These are phyloP conservation scores for Boechera divaricarpa DNA, from an alignment of 345 rosid species.

Conservation along the genomic window DNA sequence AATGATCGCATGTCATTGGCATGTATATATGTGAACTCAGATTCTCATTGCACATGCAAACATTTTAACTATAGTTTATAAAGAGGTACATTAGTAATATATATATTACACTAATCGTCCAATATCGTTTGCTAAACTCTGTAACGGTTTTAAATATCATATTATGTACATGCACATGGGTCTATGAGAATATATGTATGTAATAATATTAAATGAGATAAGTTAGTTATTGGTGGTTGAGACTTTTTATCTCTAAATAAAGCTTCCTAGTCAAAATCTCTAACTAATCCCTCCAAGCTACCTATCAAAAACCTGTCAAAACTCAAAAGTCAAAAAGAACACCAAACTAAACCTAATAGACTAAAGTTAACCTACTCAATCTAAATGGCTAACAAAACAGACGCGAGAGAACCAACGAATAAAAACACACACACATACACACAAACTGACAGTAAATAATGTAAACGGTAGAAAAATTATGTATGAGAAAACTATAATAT, in stretches of 20 bases:
- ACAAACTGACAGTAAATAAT: not conserved
- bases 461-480: not conserved
- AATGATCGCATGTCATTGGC: not conserved
- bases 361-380: slow-evolving; percentile 22
- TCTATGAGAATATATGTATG: slow-evolving; percentile 8
- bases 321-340: slow-evolving; percentile 30
- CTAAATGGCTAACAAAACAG: slow-evolving; percentile 3
- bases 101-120: not conserved
- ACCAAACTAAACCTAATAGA: slow-evolving; percentile 36
- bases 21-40: not conserved
- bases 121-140: slow-evolving; percentile 28
- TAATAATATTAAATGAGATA: not conserved
- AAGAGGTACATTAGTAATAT: not conserved
- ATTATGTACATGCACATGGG: slow-evolving; percentile 28
- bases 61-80: not conserved
- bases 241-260: slow-evolving; percentile 24
- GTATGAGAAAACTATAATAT: not conserved
- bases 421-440: not conserved
- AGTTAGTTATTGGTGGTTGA: slow-evolving; percentile 18
- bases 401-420: not conserved
- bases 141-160: slow-evolving; percentile 7
- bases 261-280: slow-evolving; percentile 11
- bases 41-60: slow-evolving; percentile 9
- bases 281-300: slow-evolving; percentile 29
- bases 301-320: slow-evolving; percentile 25